Evolutionary conservation across 208 protist genomes (phyloP).

Genomic region (Acanthamoeba lenticulata): DNA sequence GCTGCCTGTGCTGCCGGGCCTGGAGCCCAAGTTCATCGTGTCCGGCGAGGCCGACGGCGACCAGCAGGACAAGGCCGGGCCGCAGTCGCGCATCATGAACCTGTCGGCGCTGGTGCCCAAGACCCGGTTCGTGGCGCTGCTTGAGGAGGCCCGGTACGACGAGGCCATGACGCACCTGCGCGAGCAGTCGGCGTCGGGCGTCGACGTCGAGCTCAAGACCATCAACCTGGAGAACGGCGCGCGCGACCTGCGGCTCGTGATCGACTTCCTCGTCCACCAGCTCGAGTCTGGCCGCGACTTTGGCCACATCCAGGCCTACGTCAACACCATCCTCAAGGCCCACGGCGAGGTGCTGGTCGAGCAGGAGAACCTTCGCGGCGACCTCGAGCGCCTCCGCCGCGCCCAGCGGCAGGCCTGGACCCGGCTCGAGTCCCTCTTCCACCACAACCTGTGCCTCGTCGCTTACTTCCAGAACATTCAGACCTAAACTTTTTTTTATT

Average conservation of each 20-base stretch:
- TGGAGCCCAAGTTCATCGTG: conserved; percentile 73
- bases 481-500: not conserved
- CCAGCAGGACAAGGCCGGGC: not conserved
- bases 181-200: conserved; percentile 69
- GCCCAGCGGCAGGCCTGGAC: conserved; percentile 56
- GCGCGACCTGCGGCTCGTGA: conserved; percentile 69
- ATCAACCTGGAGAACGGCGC: conserved; percentile 57
- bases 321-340: conserved; percentile 66
- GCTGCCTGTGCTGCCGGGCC: conserved; percentile 71
- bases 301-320: conserved; percentile 77
- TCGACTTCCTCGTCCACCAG: conserved; percentile 73
- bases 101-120: not conserved
- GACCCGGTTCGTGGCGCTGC: conserved; percentile 31
- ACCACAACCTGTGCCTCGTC: conserved; percentile 58
- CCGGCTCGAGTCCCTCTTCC: conserved; percentile 64
- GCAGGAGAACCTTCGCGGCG: not conserved
- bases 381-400: conserved; percentile 31
- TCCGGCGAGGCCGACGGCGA: not conserved
- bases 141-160: conserved; percentile 52
- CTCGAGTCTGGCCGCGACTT: conserved; percentile 71
- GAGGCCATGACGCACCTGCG: conserved; percentile 64
- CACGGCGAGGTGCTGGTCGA: conserved; percentile 55
- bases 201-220: conserved; percentile 79
- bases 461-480: conserved; percentile 51
- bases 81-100: not conserved